phyloP scores from a whole-genome alignment of 192 early-diverging fungal genomes.

The Paraglomus brasilianum region DNA sequence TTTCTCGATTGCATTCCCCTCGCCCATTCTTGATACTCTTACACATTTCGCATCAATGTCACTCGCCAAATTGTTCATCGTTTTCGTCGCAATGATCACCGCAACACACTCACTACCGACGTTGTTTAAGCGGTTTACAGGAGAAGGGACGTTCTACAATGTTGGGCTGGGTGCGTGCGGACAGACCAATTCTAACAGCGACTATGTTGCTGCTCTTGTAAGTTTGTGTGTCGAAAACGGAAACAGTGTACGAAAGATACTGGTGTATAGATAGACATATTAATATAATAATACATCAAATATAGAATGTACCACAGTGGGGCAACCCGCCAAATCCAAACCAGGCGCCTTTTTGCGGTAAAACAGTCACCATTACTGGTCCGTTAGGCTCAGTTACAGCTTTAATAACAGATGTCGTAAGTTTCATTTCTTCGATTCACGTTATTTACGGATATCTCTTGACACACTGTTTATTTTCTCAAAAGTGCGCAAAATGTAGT shows the following conservation, averaged over 20 bases:
- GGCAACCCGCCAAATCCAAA: slow-evolving; percentile 11
- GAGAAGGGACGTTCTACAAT: slow-evolving; percentile 59
- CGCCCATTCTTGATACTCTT: too few species aligned
- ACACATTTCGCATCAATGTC: too few species aligned
- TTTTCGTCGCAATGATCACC: too few species aligned
- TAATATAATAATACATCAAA: too few species aligned
- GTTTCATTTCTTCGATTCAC: too few species aligned
- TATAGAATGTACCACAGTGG: neutral
- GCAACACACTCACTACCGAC: too few species aligned
- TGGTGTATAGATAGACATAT: too few species aligned
- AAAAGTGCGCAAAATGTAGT: neutral
- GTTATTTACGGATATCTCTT: too few species aligned
- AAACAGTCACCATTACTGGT: neutral
- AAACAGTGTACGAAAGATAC: too few species aligned
- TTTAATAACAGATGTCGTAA: neutral
- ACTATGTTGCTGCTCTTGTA: slow-evolving; percentile 54
- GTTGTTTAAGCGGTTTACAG: slow-evolving; percentile 31
- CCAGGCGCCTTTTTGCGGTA: neutral
- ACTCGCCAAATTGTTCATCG: too few species aligned
- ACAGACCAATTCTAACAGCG: slow-evolving; percentile 39
- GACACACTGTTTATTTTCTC: too few species aligned
- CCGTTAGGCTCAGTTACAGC: neutral
- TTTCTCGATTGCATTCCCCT: too few species aligned
- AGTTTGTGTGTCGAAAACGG: neutral
- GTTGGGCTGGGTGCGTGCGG: slow-evolving; percentile 60